These are phyloP conservation scores for Citrus cavaleriei DNA, from an alignment of 345 rosid species.

Conservation along the genomic window DNA sequence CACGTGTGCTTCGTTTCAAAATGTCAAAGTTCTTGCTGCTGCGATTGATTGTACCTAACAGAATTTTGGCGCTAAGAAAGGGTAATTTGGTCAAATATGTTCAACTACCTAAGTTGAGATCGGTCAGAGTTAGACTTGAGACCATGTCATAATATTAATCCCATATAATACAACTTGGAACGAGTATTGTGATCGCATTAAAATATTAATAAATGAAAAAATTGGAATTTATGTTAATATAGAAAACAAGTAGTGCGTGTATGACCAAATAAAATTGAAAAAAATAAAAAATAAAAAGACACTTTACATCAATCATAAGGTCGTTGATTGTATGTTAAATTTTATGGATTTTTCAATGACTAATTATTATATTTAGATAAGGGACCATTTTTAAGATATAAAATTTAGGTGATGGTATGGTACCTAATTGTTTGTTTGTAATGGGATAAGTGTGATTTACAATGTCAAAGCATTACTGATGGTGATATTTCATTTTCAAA, in stretches of 20 bases:
- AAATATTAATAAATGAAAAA: no score
- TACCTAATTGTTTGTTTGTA: neutral
- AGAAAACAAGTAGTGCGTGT: no score
- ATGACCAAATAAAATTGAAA: no score
- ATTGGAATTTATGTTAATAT: no score
- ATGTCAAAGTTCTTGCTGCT: neutral
- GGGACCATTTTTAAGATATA: neutral
- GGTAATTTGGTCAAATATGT: neutral
- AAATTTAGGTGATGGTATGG: no score
- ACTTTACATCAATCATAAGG: neutral
- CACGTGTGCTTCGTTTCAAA: neutral
- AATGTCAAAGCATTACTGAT: neutral
- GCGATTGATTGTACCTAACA: neutral
- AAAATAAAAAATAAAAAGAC: neutral
- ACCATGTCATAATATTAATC: neutral
- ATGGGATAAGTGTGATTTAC: neutral
- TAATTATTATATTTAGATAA: neutral
- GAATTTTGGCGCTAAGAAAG: conserved; percentile 1
- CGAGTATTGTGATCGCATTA: neutral
- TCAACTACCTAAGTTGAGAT: neutral
- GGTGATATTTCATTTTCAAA: neutral
- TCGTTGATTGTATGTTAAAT: no score
- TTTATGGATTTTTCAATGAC: neutral
- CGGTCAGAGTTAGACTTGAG: neutral
- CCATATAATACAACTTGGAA: neutral